phyloP scores from a whole-genome alignment of 139 green algal genomes.

The Asterochloris sp. region DNA sequence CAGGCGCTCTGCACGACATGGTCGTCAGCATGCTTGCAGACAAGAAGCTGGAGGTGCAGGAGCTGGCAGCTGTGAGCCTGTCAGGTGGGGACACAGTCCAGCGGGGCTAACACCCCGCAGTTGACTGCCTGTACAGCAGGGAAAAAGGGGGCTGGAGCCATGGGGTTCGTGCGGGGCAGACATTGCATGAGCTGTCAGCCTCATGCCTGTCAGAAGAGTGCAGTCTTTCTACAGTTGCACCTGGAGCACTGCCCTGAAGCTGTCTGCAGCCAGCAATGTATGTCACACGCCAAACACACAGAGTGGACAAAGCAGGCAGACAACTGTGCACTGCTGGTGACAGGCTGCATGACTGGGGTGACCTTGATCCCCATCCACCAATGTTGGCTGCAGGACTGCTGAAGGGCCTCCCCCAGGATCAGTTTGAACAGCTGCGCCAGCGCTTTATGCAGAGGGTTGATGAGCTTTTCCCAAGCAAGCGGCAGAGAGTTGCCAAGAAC shows the following conservation, averaged over 20 bases:
- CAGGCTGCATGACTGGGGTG: too few species aligned
- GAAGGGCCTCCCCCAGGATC: constrained; percentile 14
- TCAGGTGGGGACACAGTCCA: too few species aligned
- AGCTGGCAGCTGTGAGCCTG: constrained; percentile 69
- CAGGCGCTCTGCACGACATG: constrained; percentile 16
- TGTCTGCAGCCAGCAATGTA: too few species aligned
- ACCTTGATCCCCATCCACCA: not conserved
- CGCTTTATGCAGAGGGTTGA: constrained; percentile 37
- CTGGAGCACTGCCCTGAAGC: not conserved
- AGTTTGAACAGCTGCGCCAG: constrained; percentile 33
- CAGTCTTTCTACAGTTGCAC: not conserved
- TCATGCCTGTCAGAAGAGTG: not conserved
- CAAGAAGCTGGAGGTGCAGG: constrained; percentile 67
- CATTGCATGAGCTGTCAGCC: not conserved
- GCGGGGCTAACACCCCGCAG: too few species aligned
- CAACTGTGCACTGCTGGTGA: too few species aligned
- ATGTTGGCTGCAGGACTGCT: not conserved
- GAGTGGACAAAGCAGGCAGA: too few species aligned
- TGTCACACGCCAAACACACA: too few species aligned
- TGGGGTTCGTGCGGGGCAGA: too few species aligned
- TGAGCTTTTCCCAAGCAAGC: constrained; percentile 36
- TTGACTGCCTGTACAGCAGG: too few species aligned
- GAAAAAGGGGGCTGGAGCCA: too few species aligned
- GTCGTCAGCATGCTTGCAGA: constrained; percentile 62
- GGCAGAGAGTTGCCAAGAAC: not conserved